These are phyloP conservation scores for Camelina neglecta DNA, from an alignment of 345 rosid species.

Conservation along the genomic window DNA sequence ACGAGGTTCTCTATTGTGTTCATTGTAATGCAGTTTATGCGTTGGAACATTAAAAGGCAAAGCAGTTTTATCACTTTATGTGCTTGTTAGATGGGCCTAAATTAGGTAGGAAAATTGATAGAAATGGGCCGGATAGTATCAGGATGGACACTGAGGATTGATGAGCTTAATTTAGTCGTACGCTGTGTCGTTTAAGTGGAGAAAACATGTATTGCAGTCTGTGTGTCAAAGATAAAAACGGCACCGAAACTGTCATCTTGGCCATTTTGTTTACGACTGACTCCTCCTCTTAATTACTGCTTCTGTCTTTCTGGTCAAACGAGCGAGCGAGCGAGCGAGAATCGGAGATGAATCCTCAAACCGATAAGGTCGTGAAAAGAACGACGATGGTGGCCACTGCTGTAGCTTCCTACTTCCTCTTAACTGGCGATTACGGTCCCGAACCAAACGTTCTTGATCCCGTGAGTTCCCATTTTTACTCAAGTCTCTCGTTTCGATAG, in stretches of 20 bases:
- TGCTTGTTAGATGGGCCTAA: not conserved
- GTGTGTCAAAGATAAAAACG: not conserved
- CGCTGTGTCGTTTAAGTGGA: slow-evolving; percentile 3
- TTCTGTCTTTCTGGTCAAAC: not conserved
- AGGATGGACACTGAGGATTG: not conserved
- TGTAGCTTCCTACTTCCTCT: slow-evolving; percentile 78
- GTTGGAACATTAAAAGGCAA: not conserved
- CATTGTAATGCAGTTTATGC: not conserved
- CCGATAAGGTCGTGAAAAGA: slow-evolving; percentile 77
- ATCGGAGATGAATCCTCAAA: slow-evolving; percentile 54
- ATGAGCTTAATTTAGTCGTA: not conserved
- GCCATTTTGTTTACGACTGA: not conserved
- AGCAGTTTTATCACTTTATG: not conserved
- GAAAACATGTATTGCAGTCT: slow-evolving; percentile 15
- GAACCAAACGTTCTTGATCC: slow-evolving; percentile 81
- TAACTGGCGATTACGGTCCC: slow-evolving; percentile 88
- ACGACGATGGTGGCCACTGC: slow-evolving; percentile 78
- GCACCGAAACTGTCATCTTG: not conserved
- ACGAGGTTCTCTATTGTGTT: too few species aligned
- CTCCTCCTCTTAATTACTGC: too few species aligned
- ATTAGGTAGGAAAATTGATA: not conserved
- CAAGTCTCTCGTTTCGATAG: not conserved
- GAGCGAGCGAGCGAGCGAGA: not conserved
- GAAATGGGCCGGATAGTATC: not conserved
- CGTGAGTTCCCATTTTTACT: slow-evolving; percentile 42